Evolutionary conservation across 805 yeast species (phyloP).

Genomic region (Candida silvicultrix): DNA sequence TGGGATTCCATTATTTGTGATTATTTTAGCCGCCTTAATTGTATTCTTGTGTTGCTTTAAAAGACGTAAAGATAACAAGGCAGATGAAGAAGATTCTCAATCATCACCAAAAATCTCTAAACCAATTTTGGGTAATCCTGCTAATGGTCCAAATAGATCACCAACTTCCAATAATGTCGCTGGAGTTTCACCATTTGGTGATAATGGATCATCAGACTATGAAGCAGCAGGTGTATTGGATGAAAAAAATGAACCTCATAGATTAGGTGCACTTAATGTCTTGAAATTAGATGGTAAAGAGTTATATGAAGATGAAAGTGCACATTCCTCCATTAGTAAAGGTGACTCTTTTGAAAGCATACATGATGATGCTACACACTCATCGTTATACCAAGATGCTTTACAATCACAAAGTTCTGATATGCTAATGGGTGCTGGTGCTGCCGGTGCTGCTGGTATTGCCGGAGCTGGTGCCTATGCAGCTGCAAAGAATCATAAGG

Average conservation of each 20-base stretch:
- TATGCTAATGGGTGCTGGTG: constrained; percentile 23
- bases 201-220: constrained; percentile 23
- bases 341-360: constrained; percentile 28
- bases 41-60: constrained; percentile 54
- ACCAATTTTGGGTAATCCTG: constrained; percentile 32
- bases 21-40: constrained; percentile 40
- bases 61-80: constrained; percentile 29
- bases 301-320: constrained; percentile 26
- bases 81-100: constrained; percentile 23
- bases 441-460: constrained; percentile 5
- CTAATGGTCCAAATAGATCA: constrained; percentile 25
- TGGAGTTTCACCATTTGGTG: constrained; percentile 20
- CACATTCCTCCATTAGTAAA: constrained; percentile 47
- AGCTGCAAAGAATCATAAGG: constrained; percentile 1
- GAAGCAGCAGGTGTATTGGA: constrained; percentile 16
- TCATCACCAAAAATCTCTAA: constrained; percentile 29
- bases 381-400: constrained; percentile 32
- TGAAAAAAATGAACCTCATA: constrained; percentile 21
- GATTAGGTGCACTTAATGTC: constrained; percentile 45
- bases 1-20: constrained; percentile 59
- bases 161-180: constrained; percentile 17
- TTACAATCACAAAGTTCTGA: constrained; percentile 34
- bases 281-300: constrained; percentile 41
- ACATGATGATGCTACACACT: constrained; percentile 23
- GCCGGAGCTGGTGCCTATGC: background rate